A percentile compares a stretch with the other conserved stretches of the same genome.
These are phyloP conservation scores for Diaporthe nobilis DNA, from an alignment of 2,329 filamentous ascomycete genomes.

Conservation along the genomic window DNA sequence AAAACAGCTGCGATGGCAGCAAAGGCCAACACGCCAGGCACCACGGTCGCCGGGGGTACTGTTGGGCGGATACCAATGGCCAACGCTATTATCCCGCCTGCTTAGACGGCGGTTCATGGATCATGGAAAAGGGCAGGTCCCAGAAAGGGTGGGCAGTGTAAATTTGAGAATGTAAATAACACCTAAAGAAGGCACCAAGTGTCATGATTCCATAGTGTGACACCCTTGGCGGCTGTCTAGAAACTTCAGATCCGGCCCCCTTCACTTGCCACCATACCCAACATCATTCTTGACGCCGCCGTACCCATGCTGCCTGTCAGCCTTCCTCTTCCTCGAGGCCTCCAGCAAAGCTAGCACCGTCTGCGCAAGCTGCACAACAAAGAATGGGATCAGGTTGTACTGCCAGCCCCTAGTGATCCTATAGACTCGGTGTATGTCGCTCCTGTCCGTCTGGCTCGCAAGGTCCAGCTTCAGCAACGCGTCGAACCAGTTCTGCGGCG, in stretches of 20 bases:
- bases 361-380: slow-evolving; percentile 38
- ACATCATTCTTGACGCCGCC: neutral
- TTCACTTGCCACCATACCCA: neutral
- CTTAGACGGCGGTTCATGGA: neutral
- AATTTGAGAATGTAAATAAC: neutral
- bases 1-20: slow-evolving; percentile 7
- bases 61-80: slow-evolving; percentile 19
- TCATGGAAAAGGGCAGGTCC: slow-evolving; percentile 19
- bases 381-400: slow-evolving; percentile 41
- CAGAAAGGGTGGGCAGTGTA: neutral
- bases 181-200: neutral
- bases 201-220: too few relatives aligned
- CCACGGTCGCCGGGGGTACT: neutral
- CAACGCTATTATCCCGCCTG: slow-evolving; percentile 7
- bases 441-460: slow-evolving; percentile 31
- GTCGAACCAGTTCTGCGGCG: slow-evolving; percentile 57
- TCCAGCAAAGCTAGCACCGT: slow-evolving; percentile 35
- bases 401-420: slow-evolving; percentile 39
- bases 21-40: slow-evolving; percentile 1
- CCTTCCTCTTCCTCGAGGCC: slow-evolving; percentile 23
- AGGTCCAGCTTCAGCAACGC: slow-evolving; percentile 52
- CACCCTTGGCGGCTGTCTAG: neutral
- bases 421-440: slow-evolving; percentile 12
- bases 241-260: neutral
- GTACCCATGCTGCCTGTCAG: neutral